phyloP scores from a whole-genome alignment of 306 rosid genomes.

The Sphenostylis stenocarpa region DNA sequence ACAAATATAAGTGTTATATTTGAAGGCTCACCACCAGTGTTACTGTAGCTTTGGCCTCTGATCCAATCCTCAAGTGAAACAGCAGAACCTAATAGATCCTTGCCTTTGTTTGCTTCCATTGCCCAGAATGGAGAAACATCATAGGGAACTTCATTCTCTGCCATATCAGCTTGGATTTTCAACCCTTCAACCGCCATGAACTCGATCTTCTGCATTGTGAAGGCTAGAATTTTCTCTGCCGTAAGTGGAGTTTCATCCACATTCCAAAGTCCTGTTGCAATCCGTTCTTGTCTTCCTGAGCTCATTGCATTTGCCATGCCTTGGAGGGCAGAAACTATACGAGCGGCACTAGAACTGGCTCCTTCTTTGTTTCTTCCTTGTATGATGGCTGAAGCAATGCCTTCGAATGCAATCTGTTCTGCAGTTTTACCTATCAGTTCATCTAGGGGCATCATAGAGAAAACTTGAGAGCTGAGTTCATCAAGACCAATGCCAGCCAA shows the following conservation, averaged over 20 bases:
- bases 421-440: constrained; percentile 86
- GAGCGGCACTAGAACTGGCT: constrained; percentile 78
- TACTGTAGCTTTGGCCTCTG: constrained; percentile 31
- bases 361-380: constrained; percentile 94
- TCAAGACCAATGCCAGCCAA: constrained; percentile 66
- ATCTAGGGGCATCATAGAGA: constrained; percentile 61
- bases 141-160: constrained; percentile 86
- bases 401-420: constrained; percentile 91
- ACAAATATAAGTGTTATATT: constrained; percentile 55
- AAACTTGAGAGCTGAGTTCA: constrained; percentile 59
- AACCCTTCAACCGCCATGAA: constrained; percentile 69
- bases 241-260: constrained; percentile 55
- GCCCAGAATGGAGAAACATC: constrained; percentile 54
- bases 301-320: constrained; percentile 70
- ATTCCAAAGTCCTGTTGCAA: constrained; percentile 83
- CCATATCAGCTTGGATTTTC: constrained; percentile 79
- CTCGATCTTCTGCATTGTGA: constrained; percentile 79
- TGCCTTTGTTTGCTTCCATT: constrained; percentile 32
- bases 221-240: constrained; percentile 66
- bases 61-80: constrained; percentile 79
- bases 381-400: constrained; percentile 89
- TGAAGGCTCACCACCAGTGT: constrained; percentile 18
- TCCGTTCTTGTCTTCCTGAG: constrained; percentile 73
- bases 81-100: constrained; percentile 50
- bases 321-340: constrained; percentile 61